These are phyloP conservation scores for Saturnispora mendoncae DNA, from an alignment of 805 yeast species.

Conservation along the genomic window DNA sequence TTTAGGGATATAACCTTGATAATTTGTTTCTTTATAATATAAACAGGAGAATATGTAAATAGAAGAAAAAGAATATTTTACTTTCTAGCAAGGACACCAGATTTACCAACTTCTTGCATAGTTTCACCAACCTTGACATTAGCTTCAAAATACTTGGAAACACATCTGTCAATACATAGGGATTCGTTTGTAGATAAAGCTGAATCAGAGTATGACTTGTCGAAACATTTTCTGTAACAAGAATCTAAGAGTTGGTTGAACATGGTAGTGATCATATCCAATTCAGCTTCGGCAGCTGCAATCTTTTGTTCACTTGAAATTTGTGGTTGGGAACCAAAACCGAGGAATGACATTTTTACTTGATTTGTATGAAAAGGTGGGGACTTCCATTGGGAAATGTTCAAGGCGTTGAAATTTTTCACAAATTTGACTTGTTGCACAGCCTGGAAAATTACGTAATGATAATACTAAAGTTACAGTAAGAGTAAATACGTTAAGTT, in stretches of 20 bases:
- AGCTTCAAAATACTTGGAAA: constrained; percentile 87
- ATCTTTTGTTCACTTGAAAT: constrained; percentile 66
- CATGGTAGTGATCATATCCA: constrained; percentile 97
- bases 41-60: constrained; percentile 8
- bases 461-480: not conserved
- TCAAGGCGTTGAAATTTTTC: not conserved
- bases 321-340: constrained; percentile 66
- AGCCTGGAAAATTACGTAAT: not conserved
- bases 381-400: too few relatives aligned
- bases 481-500: too few relatives aligned
- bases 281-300: constrained; percentile 91
- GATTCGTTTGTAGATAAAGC: constrained; percentile 74
- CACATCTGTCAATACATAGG: constrained; percentile 90
- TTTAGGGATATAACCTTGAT: constrained; percentile 36
- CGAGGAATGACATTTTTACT: constrained; percentile 54
- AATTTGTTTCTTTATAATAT: constrained; percentile 3
- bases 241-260: constrained; percentile 83
- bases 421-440: not conserved
- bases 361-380: not conserved
- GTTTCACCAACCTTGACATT: constrained; percentile 88
- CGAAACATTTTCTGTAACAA: constrained; percentile 83
- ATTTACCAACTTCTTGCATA: constrained; percentile 32
- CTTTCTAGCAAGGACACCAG: constrained; percentile 26
- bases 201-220: constrained; percentile 55
- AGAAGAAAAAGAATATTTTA: not conserved